phyloP scores from a whole-genome alignment of 768 basidiomycete genomes.

The Russula abietina region DNA sequence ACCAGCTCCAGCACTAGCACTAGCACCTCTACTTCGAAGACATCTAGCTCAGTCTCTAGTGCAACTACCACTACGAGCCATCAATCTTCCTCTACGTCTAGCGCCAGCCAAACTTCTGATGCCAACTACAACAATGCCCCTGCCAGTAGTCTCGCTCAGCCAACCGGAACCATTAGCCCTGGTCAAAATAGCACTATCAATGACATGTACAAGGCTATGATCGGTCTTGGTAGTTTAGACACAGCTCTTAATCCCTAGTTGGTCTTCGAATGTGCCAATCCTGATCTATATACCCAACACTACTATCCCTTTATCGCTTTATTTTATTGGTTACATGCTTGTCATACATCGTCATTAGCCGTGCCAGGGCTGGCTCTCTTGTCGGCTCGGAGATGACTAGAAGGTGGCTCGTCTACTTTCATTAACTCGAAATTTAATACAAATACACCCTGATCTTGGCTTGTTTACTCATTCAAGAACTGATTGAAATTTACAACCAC shows the following conservation, averaged over 20 bases:
- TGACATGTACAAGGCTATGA: not conserved
- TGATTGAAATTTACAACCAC: not conserved
- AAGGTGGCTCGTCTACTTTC: not conserved
- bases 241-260: not conserved
- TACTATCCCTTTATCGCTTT: constrained; percentile 7
- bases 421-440: constrained; percentile 3
- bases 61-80: not conserved
- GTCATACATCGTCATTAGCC: not conserved
- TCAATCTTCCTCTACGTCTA: not conserved
- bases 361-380: constrained; percentile 7
- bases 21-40: not conserved
- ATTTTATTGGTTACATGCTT: constrained; percentile 11
- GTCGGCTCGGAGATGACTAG: not conserved
- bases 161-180: not conserved
- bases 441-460: no score
- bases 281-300: constrained; percentile 11
- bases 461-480: not conserved
- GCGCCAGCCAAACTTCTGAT: not conserved
- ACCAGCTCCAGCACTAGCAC: constrained; percentile 7
- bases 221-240: not conserved
- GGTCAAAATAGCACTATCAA: not conserved
- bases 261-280: not conserved
- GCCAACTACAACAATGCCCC: not conserved
- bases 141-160: constrained; percentile 1
- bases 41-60: not conserved